Base-by-base conservation (phyloP, 306 rosid genomes). In the Leucaena leucocephala region DNA sequence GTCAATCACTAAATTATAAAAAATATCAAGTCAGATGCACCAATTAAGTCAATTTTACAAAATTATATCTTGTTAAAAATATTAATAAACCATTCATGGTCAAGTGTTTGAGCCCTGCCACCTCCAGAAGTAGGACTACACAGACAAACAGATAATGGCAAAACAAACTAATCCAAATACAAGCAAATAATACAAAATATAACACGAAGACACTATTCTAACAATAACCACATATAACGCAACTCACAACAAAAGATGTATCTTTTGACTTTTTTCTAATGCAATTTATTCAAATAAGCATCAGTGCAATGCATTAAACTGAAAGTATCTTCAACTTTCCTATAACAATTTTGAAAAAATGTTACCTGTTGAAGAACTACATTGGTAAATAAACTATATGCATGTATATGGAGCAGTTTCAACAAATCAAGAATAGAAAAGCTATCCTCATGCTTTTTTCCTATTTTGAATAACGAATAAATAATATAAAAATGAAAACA, bases 1-100 rank as follows among this genome's bases (percentile, higher is more conserved):
- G 27, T 54, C 40, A 69, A 46, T 38, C 39, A 40, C 17, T 65
- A 36, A 78, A 70, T 77, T 54, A 66, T 58, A 39, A 36, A 40
- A 82, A 79, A 74, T 78, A 58, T 21, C 38, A 42, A 72, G 46
- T 76, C 52, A 79, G 50, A 58, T 75, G 48, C 35, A 17, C 67
- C 42, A 55, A 69, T 68, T n/a, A 57, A 70, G 39, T 44, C 44
- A 52, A 43, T 35, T 63, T 61, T 58, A 59, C 13, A 77, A 59
- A 57, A 76, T 6, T 59, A 46, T 42, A 73, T 35, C 65, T 78
- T 12, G 38, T 78, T 65, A 63, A 46, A 64, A 64, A 64, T 64
- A 34, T 36, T 17, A 36, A 6, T 16, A 64, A 2, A 39, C 49
- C 49, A 66, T 39, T 38, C 48, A 65, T 16, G 39, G 54, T 43